Evolutionary conservation across 768 basidiomycete genomes (phyloP).

Genomic region (Vararia minispora): DNA sequence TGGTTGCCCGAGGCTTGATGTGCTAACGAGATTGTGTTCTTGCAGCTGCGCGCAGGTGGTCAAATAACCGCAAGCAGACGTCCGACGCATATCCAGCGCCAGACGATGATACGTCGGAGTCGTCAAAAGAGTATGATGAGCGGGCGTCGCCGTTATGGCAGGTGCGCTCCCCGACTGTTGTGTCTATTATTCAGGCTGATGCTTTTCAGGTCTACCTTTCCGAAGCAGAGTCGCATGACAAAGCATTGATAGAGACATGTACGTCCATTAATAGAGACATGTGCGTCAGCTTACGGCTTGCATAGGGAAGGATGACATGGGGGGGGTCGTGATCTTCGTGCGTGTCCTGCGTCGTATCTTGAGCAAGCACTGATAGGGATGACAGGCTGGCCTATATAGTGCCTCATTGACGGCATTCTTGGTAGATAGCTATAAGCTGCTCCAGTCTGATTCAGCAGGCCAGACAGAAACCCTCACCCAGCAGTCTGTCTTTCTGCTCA

Average conservation of each 20-base stretch:
- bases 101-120: too few relatives aligned
- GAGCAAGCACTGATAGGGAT: background rate
- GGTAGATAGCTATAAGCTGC: background rate
- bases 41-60: too few relatives aligned
- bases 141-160: constrained; percentile 29
- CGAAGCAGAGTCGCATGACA: constrained; percentile 24
- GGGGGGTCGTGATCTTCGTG: background rate
- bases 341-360: background rate
- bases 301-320: too few relatives aligned
- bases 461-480: background rate
- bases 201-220: too few relatives aligned
- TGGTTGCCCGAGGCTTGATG: too few relatives aligned
- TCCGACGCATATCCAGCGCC: too few relatives aligned
- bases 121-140: constrained; percentile 27
- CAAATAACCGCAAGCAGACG: too few relatives aligned
- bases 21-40: too few relatives aligned
- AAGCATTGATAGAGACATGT: constrained; percentile 23
- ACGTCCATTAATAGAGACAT: too few relatives aligned
- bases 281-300: too few relatives aligned
- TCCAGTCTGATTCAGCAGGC: constrained; percentile 2
- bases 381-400: constrained; percentile 11
- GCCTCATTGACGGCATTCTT: constrained; percentile 10
- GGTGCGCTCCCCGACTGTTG: too few relatives aligned
- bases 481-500: constrained; percentile 1
- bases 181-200: too few relatives aligned